Evolutionary conservation across 352 stramenopile genomes (phyloP), one percentile per base, ranked within the genome.

Genomic region (Phytophthora pisi): DNA sequence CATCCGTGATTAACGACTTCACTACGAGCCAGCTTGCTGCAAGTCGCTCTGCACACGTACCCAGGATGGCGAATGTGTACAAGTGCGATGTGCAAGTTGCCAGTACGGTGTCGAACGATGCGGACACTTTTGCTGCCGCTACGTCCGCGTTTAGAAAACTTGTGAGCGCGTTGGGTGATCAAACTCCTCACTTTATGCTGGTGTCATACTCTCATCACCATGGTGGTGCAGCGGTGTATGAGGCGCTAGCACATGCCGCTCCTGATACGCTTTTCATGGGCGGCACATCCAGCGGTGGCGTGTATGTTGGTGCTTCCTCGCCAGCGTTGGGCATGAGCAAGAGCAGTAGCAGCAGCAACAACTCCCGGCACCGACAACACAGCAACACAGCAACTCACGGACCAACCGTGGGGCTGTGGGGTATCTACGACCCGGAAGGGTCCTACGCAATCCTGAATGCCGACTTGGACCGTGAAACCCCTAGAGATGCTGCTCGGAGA

Each of bases 181-280:
- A 79, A n/a, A 68, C 74, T 26, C 88, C 88, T 16, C 84, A 93
- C 50, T 89, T 96, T 43, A 92, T 92, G 81, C 75, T 93, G 53
- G 79, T 94, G 11, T 81, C 86, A 28, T 96, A 93, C 72, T 91
- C 86, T 20, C 75, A 81, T 28, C 74, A 79, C 49, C 86, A 93
- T 71, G 63, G 76, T 45, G 83, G 82, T 24, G 57, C 77, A 16
- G 54, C 69, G 20, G 76, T 93, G 13, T 84, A 92, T 64, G 75
- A 85, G 51, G 82, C 84, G 11, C 73, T 96, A 1, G 67, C 84
- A 13, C 74, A 75, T n/a, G 70, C 74, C 15, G 84, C 87, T 28
- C 84, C 84, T 0, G 79, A 92, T 60, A 91, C 87, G 30, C 78
- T 96, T 34, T 96, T 93, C 65, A 92, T 93, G 78, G 88, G 88